Percentiles rank a stretch among this genome's conserved stretches.
Conservation (phyloP, 2,329 filamentous ascomycete species). For the Aureobasidium sp. region DNA sequence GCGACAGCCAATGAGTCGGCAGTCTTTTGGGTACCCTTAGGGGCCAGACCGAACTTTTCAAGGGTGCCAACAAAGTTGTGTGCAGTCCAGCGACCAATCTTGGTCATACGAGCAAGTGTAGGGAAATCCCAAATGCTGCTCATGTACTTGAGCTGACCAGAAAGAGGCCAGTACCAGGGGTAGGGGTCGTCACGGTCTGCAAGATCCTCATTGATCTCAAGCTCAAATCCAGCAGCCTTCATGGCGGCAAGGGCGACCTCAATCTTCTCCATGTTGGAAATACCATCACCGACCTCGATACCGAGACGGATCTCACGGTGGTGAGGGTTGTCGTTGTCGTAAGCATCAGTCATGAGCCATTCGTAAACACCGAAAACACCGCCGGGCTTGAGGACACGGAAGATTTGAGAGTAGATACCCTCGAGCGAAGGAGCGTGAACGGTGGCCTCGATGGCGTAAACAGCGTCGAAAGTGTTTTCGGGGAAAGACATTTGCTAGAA, state of each 20-base stretch:
- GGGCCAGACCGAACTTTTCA: constrained; percentile 69
- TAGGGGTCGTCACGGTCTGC: constrained; percentile 66
- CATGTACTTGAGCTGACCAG: constrained; percentile 78
- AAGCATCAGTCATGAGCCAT: constrained; percentile 96
- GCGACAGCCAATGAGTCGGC: constrained; percentile 78
- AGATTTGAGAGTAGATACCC: constrained; percentile 91
- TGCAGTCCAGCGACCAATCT: constrained; percentile 65
- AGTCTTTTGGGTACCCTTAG: constrained; percentile 85
- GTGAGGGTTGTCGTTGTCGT: constrained; percentile 78
- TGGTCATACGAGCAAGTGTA: constrained; percentile 84
- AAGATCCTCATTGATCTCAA: constrained; percentile 79
- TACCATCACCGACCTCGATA: constrained; percentile 93
- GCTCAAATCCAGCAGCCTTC: constrained; percentile 76
- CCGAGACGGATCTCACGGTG: constrained; percentile 88
- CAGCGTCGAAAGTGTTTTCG: constrained; percentile 84
- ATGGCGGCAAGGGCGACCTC: constrained; percentile 76
- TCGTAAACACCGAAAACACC: constrained; percentile 96
- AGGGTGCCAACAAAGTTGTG: constrained; percentile 71
- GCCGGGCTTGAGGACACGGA: constrained; percentile 90
- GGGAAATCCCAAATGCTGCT: constrained; percentile 71
- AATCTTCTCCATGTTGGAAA: constrained; percentile 92
- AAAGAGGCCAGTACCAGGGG: constrained; percentile 92
- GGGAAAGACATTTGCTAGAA: constrained; percentile 84
- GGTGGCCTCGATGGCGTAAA: constrained; percentile 96
- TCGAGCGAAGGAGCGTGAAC: constrained; percentile 87